A percentile compares a stretch with the other conserved stretches of the same genome.
Evolutionary conservation across 139 green algal species (phyloP).

Genomic region (Tetratostichococcus sp.): DNA sequence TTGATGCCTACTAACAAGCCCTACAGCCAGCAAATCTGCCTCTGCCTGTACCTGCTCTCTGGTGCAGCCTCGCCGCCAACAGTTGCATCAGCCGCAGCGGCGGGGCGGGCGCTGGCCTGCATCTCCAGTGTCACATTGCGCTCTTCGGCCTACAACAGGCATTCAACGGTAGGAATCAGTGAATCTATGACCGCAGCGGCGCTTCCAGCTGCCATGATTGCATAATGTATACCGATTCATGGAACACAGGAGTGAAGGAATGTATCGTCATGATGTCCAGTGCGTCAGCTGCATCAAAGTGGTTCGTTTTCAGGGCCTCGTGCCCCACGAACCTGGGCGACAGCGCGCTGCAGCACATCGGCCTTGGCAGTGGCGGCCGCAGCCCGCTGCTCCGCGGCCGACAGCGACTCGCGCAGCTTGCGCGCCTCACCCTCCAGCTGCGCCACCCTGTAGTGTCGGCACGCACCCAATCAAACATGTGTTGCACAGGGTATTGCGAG

Average conservation of each 20-base stretch:
- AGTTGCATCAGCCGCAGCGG: neutral
- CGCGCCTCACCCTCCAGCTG: conserved; percentile 13
- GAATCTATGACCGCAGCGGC: too few species aligned
- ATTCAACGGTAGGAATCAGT: too few species aligned
- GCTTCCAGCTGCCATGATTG: too few species aligned
- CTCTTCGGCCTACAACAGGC: conserved; percentile 22
- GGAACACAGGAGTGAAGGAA: too few species aligned
- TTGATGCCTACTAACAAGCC: too few species aligned
- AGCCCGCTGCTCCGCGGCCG: conserved; percentile 31
- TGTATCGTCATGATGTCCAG: too few species aligned
- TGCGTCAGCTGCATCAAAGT: too few species aligned
- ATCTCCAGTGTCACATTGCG: conserved; percentile 39
- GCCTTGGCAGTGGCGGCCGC: conserved; percentile 34
- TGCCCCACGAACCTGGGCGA: conserved; percentile 17
- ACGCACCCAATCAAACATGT: too few species aligned
- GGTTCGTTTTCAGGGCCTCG: too few species aligned
- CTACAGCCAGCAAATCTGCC: too few species aligned
- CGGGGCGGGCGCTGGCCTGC: conserved; percentile 13
- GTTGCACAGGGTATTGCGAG: too few species aligned
- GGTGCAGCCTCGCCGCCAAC: neutral
- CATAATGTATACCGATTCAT: too few species aligned
- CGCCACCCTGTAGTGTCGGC: neutral
- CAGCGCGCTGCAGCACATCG: conserved; percentile 41
- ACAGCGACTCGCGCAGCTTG: conserved; percentile 24
- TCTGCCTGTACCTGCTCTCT: neutral